Conservation (phyloP, 352 stramenopile genomes). For the Phytophthora fragariae region DNA sequence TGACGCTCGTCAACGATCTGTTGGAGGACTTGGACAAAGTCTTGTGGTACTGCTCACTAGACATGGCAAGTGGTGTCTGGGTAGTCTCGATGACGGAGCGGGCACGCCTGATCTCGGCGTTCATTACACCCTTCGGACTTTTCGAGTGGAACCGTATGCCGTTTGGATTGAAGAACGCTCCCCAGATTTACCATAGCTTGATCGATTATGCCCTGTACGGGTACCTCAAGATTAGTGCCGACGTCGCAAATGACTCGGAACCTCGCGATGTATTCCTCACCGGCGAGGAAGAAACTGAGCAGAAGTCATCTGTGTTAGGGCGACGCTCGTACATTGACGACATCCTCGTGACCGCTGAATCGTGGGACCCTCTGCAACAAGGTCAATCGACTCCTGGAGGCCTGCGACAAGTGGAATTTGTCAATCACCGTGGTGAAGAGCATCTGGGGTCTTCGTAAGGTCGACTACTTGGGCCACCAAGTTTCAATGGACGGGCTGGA, state of each 20-base stretch:
- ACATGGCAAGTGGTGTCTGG: conserved; percentile 33
- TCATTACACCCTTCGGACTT: too few relatives aligned
- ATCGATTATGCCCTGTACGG: too few relatives aligned
- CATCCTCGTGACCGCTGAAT: conserved; percentile 15
- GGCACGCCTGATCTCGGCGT: conserved; percentile 15
- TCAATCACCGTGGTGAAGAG: conserved; percentile 42
- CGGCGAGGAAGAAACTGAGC: too few relatives aligned
- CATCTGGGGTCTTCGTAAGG: conserved; percentile 15
- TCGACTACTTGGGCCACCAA: conserved; percentile 29
- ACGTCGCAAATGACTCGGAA: too few relatives aligned
- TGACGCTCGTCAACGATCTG: conserved; percentile 32
- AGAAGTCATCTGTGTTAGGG: not conserved
- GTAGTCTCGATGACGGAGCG: conserved; percentile 19
- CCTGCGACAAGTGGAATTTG: conserved; percentile 27
- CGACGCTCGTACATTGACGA: conserved; percentile 43
- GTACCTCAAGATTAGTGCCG: too few relatives aligned
- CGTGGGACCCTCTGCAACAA: conserved; percentile 23
- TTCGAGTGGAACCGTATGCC: conserved; percentile 31
- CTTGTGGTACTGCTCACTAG: conserved; percentile 27
- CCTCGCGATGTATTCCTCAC: too few relatives aligned
- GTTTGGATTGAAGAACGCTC: conserved; percentile 25
- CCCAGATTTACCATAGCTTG: conserved; percentile 29
- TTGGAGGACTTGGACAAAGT: conserved; percentile 22
- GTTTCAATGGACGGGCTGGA: conserved; percentile 5
- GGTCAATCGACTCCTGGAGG: conserved; percentile 16